These are phyloP conservation scores for Magnaporthiopsis incrustans DNA, from an alignment of 2,329 filamentous ascomycete species.

Conservation along the genomic window DNA sequence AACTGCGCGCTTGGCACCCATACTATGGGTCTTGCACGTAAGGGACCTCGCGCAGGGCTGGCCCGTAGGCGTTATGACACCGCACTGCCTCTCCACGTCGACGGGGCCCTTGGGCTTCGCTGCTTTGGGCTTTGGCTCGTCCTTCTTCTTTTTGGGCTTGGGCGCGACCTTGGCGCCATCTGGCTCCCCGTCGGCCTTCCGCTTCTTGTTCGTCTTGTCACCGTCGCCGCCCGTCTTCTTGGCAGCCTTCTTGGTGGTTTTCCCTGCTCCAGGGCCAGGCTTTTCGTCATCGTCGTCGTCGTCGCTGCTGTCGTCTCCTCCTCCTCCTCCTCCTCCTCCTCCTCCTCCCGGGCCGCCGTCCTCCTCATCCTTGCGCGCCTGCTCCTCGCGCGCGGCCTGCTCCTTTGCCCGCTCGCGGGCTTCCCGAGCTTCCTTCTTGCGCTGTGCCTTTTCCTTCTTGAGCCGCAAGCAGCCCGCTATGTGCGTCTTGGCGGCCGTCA, in stretches of 20 bases:
- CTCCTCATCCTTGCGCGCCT: slow-evolving; percentile 43
- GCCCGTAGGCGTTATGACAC: slow-evolving; percentile 77
- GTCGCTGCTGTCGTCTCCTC: slow-evolving; percentile 32
- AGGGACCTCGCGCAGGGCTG: slow-evolving; percentile 80
- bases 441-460: slow-evolving; percentile 73
- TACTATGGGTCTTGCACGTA: slow-evolving; percentile 91
- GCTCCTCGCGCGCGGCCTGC: slow-evolving; percentile 45
- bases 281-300: slow-evolving; percentile 40
- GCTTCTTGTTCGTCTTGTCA: slow-evolving; percentile 66
- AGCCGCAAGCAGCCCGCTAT: slow-evolving; percentile 76
- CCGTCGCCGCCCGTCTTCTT: slow-evolving; percentile 52
- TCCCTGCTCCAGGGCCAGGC: slow-evolving; percentile 26
- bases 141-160: slow-evolving; percentile 86
- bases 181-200: slow-evolving; percentile 56
- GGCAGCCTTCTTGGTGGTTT: slow-evolving; percentile 53
- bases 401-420: slow-evolving; percentile 59
- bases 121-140: slow-evolving; percentile 75
- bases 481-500: slow-evolving; percentile 67
- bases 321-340: slow-evolving; percentile 39
- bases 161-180: slow-evolving; percentile 75
- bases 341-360: slow-evolving; percentile 40
- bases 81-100: slow-evolving; percentile 89
- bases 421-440: slow-evolving; percentile 68
- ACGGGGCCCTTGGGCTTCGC: slow-evolving; percentile 87
- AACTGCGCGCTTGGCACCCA: slow-evolving; percentile 87